Evolutionary conservation across 495 filamentous ascomycete genomes (phyloP), one percentile per base, ranked within the genome.

Genomic region (Letharia lupina): DNA sequence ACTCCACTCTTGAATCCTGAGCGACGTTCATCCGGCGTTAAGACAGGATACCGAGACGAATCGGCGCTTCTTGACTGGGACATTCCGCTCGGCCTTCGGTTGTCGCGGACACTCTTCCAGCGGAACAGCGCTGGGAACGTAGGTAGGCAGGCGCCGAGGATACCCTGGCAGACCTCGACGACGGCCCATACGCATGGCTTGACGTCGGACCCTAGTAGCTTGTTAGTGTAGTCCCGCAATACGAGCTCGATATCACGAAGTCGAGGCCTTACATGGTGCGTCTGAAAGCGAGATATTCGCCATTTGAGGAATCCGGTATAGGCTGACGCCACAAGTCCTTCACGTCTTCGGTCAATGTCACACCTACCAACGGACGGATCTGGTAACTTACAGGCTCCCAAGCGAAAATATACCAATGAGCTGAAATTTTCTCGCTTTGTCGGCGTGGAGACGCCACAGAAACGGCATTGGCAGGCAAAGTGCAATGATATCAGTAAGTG

Each of bases 381-480:
- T 13, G 41, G 45, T 35, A n/a, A 45, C 67, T 68, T 65, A 68
- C 67, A 69, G 64, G 18, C 64, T 50, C 28, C 68, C 68, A 35
- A 69, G 61, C 4, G 56, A 33, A 31, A 69, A 67, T 4, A 67
- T 45, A 6, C 64, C 64, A 45, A 64, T 69, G 15, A 69, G 40
- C 23, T 69, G 60, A 8, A 67, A 1, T 33, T 62, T 63, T 47
- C 56, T 62, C 15, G 48, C 23, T 35, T 59, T 45, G n/a, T 61
- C 60, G n/a, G 60, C 39, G 33, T 69, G 68, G 37, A 69, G 54
- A 15, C 56, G 64, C 68, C 68, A 69, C 10, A 69, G 39, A 16
- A 64, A 52, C 11, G 69, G 69, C 47, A 67, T 62, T 2, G 69
- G 69, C 33, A 68, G 48, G 33, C 47, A 54, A 0, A 70, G 40